Conservation (phyloP, 768 basidiomycete species). For the Mycena floridula region DNA sequence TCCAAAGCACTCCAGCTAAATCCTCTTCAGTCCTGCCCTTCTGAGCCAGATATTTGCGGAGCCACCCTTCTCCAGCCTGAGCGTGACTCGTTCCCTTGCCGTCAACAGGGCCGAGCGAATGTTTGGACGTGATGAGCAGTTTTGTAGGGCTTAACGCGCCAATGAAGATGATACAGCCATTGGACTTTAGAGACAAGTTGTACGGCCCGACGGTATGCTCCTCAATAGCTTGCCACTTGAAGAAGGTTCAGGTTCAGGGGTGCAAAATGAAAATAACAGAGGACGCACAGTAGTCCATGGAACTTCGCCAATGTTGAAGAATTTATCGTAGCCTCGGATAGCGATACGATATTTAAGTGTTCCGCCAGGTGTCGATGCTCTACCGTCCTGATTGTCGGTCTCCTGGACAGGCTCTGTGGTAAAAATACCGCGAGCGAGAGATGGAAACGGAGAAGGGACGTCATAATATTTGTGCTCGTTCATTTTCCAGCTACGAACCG, state of each 20-base stretch:
- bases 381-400: constrained; percentile 18
- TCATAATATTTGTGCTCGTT: constrained; percentile 93
- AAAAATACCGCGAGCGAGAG: constrained; percentile 90
- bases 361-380: no score
- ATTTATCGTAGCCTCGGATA: constrained; percentile 94
- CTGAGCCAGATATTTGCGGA: constrained; percentile 56
- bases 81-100: constrained; percentile 57
- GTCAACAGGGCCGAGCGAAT: constrained; percentile 63
- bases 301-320: constrained; percentile 96
- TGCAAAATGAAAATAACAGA: neutral
- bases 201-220: constrained; percentile 71
- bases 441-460: constrained; percentile 87
- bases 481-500: constrained; percentile 92
- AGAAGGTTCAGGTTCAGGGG: neutral
- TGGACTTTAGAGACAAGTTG: constrained; percentile 85
- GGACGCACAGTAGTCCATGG: constrained; percentile 89
- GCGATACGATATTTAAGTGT: constrained; percentile 68
- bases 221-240: constrained; percentile 72
- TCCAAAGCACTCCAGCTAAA: constrained; percentile 71
- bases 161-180: constrained; percentile 96
- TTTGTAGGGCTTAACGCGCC: constrained; percentile 71
- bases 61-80: constrained; percentile 78
- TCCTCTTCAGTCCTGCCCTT: constrained; percentile 66
- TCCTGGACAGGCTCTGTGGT: constrained; percentile 39
- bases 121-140: constrained; percentile 88